These are phyloP conservation scores for Lyophyllum shimeji DNA, from an alignment of 768 basidiomycete genomes.

Conservation along the genomic window DNA sequence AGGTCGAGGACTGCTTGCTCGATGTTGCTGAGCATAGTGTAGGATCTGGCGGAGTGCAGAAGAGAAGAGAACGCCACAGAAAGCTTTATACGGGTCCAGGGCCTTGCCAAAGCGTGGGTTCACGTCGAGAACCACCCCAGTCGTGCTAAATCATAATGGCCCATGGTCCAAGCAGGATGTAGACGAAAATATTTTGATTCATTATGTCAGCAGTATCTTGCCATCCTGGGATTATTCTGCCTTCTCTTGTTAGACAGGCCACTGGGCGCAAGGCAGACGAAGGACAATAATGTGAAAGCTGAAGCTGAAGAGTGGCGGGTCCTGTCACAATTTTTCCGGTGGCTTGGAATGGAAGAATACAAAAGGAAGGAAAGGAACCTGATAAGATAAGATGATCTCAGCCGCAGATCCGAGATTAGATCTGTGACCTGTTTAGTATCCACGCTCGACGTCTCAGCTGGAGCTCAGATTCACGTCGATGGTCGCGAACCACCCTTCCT, in stretches of 20 bases:
- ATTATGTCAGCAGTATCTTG: neutral
- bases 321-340: too few species aligned
- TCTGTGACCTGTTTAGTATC: too few species aligned
- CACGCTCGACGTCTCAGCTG: too few species aligned
- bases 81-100: neutral
- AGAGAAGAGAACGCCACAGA: neutral
- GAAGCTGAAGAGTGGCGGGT: neutral
- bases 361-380: neutral
- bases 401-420: neutral
- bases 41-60: neutral
- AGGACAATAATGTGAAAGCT: neutral
- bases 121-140: constrained; percentile 14
- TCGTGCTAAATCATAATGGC: neutral
- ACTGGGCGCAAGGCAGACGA: neutral
- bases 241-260: neutral
- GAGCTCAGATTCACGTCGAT: neutral
- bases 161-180: neutral
- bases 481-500: neutral
- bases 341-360: neutral
- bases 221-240: neutral
- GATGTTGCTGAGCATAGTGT: constrained; percentile 17
- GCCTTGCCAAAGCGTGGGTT: neutral
- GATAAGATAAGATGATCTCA: neutral
- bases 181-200: neutral
- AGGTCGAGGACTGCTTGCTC: constrained; percentile 15